A percentile compares a stretch with the other conserved stretches of the same genome.
Evolutionary conservation across 2,329 filamentous ascomycete species (phyloP).

Genomic region (Dactylonectria macrodidyma): DNA sequence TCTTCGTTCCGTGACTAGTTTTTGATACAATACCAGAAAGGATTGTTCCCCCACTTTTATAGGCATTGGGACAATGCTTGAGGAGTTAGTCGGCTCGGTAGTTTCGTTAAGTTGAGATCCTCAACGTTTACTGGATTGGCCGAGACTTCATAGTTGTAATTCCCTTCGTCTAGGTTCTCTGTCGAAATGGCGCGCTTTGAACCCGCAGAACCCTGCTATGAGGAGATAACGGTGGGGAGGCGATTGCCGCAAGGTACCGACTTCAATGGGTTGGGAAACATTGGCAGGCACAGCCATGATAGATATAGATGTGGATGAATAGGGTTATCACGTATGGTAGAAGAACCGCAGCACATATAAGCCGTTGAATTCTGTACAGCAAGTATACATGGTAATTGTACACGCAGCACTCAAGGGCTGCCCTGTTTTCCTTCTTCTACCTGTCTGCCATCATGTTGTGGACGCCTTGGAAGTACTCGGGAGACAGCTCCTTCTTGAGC

Average conservation of each 20-base stretch:
- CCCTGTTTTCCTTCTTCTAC: conserved; percentile 60
- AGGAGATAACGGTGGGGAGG: too few species aligned
- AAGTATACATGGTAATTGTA: conserved; percentile 51
- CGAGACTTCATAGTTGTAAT: too few species aligned
- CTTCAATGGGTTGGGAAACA: not conserved
- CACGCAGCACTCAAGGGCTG: conserved; percentile 42
- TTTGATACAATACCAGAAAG: not conserved
- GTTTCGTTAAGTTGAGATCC: not conserved
- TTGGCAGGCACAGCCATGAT: not conserved
- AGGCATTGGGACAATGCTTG: not conserved
- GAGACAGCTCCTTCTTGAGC: conserved; percentile 76
- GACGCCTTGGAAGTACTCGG: conserved; percentile 81
- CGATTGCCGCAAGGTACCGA: too few species aligned
- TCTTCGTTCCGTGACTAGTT: not conserved
- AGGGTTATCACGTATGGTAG: not conserved
- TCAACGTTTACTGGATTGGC: not conserved
- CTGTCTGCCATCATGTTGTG: conserved; percentile 88
- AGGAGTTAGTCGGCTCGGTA: too few species aligned
- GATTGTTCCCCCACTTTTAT: not conserved
- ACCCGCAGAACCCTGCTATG: too few species aligned
- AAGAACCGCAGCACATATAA: conserved; percentile 4
- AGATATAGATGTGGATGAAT: not conserved
- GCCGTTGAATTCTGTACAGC: conserved; percentile 43
- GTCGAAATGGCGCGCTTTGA: too few species aligned
- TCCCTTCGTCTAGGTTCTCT: too few species aligned